These are phyloP conservation scores for Umbelopsis sp. DNA, from an alignment of 371 early-diverging fungal genomes.

Conservation along the genomic window DNA sequence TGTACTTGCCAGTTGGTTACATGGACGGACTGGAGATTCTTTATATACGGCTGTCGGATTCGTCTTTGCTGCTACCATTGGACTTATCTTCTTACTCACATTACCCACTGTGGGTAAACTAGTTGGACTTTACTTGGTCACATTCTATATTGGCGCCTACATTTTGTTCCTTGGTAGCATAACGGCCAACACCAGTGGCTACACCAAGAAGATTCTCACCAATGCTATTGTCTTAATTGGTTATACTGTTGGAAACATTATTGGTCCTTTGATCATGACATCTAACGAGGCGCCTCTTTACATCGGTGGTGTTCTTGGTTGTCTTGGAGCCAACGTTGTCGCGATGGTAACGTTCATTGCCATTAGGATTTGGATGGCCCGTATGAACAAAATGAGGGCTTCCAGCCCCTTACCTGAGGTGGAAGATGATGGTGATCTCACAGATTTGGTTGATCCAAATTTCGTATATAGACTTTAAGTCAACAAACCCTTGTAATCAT, in stretches of 20 bases:
- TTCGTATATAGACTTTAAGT: conserved; percentile 41
- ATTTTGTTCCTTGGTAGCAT: conserved; percentile 32
- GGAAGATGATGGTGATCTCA: conserved; percentile 35
- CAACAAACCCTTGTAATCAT: not conserved
- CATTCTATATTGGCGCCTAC: conserved; percentile 31
- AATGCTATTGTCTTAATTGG: conserved; percentile 33
- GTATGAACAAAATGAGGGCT: conserved; percentile 27
- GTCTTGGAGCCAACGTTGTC: conserved; percentile 27
- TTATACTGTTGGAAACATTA: conserved; percentile 38
- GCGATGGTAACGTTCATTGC: conserved; percentile 29
- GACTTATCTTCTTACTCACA: conserved; percentile 35
- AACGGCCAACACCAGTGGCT: conserved; percentile 41
- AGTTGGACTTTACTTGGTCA: conserved; percentile 36
- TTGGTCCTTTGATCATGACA: conserved; percentile 40
- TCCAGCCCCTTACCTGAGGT: conserved; percentile 20
- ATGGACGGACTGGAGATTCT: conserved; percentile 11
- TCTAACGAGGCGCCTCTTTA: conserved; percentile 26
- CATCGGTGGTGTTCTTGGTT: conserved; percentile 33
- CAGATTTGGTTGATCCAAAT: conserved; percentile 40
- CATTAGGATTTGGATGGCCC: conserved; percentile 26
- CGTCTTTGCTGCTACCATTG: conserved; percentile 34
- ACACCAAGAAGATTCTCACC: conserved; percentile 43
- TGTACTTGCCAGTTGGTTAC: conserved; percentile 21
- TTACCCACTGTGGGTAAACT: conserved; percentile 37
- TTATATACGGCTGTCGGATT: conserved; percentile 30